Evolutionary conservation across 352 stramenopile species (phyloP).

Genomic region (Pythium dissotocum): DNA sequence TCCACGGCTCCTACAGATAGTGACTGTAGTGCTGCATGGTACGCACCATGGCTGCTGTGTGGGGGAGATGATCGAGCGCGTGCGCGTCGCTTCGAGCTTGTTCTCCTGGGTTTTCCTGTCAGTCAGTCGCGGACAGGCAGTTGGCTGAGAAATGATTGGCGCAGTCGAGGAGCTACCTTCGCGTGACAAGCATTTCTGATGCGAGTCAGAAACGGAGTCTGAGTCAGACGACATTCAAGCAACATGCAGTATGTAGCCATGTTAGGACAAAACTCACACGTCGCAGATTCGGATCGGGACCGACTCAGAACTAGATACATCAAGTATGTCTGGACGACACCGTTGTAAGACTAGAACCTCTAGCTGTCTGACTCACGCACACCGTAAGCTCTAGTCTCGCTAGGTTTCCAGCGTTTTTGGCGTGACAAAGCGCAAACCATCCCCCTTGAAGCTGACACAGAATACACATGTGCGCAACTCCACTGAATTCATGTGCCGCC

Average conservation of each 20-base stretch:
- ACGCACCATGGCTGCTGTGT: neutral
- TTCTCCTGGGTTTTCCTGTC: neutral
- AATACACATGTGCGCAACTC: too few species aligned
- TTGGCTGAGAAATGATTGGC: conserved; percentile 12
- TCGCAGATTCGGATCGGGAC: neutral
- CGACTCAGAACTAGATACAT: neutral
- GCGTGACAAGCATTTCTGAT: conserved; percentile 1
- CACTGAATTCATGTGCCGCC: too few species aligned
- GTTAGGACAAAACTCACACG: neutral
- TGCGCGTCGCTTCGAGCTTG: conserved; percentile 1
- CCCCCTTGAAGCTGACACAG: too few species aligned
- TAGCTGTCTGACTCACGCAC: too few species aligned
- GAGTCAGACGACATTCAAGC: conserved; percentile 2
- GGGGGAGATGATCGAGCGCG: neutral
- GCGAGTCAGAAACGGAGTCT: neutral
- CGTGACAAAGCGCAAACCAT: too few species aligned
- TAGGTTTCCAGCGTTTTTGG: too few species aligned
- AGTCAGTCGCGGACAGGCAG: neutral
- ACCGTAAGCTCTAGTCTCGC: too few species aligned
- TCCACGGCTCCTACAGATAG: neutral
- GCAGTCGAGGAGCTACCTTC: conserved; percentile 7
- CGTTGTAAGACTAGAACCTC: too few species aligned
- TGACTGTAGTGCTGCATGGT: neutral
- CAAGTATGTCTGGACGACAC: too few species aligned
- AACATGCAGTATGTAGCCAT: neutral